Conservation (phyloP, 139 green algal species). For the Closterium sp. region DNA sequence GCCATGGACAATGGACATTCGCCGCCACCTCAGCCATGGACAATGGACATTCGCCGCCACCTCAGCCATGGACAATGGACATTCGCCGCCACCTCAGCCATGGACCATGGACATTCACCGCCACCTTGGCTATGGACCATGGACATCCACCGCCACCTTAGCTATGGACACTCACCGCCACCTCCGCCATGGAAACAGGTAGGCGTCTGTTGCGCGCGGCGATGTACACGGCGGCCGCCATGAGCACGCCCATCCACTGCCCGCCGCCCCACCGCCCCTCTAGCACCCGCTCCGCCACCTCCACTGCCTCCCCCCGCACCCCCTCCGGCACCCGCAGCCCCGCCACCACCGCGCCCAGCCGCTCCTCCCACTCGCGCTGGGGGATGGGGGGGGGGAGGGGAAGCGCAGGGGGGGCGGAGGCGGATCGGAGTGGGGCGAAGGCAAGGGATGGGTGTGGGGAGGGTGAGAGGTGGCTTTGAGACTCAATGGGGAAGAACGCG, state of each 20-base stretch:
- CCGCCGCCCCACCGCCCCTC: background rate
- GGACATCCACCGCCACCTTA: too few relatives aligned
- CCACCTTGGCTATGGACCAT: background rate
- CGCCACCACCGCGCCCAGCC: background rate
- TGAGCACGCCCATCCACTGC: background rate
- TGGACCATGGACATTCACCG: too few relatives aligned
- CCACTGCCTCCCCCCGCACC: background rate
- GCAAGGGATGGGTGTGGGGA: background rate
- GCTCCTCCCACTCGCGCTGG: background rate
- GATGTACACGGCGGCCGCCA: background rate
- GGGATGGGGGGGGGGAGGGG: background rate
- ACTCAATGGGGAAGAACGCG: too few relatives aligned
- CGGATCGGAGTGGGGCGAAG: background rate
- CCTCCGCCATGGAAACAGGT: background rate
- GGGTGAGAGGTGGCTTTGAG: too few relatives aligned
- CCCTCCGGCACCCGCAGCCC: background rate
- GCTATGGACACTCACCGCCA: background rate
- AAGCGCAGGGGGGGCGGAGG: background rate
- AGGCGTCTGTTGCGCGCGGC: background rate
- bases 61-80: too few relatives aligned
- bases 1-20: too few relatives aligned
- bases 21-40: too few relatives aligned
- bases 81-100: too few relatives aligned
- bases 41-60: too few relatives aligned
- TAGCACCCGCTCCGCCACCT: background rate